A percentile compares a stretch with the other conserved stretches of the same genome.
phyloP scores from a whole-genome alignment of 108 stramenopile genomes.

The Stephanodiscus triporus region DNA sequence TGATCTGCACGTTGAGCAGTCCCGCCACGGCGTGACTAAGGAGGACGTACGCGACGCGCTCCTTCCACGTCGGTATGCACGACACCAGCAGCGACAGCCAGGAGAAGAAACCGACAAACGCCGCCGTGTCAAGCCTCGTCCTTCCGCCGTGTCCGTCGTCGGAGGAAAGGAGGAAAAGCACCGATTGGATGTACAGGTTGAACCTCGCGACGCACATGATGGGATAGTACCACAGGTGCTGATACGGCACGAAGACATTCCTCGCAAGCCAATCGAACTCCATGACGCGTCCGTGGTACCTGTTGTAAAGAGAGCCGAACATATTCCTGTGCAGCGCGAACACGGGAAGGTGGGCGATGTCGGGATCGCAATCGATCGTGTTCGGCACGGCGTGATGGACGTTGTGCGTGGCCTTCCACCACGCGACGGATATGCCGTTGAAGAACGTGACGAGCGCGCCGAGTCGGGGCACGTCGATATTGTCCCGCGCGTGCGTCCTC shows the following conservation, averaged over 20 bases:
- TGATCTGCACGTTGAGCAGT: conserved; percentile 88
- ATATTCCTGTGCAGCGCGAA: conserved; percentile 75
- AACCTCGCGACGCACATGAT: conserved; percentile 87
- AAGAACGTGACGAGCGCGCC: conserved; percentile 58
- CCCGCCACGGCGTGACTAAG: conserved; percentile 83
- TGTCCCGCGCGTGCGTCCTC: conserved; percentile 58
- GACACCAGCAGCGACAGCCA: conserved; percentile 60
- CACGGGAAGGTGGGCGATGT: conserved; percentile 93
- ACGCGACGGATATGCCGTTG: conserved; percentile 82
- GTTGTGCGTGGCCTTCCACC: conserved; percentile 95
- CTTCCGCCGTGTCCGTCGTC: conserved; percentile 46
- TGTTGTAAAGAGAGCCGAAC: conserved; percentile 61
- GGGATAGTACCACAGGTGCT: conserved; percentile 90
- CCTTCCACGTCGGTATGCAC: conserved; percentile 51
- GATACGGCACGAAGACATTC: conserved; percentile 73
- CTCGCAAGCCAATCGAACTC: conserved; percentile 64
- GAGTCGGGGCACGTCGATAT: conserved; percentile 56
- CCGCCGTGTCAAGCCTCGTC: conserved; percentile 56
- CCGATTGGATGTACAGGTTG: conserved; percentile 83
- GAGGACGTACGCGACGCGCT: conserved; percentile 65
- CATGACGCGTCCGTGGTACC: conserved; percentile 76
- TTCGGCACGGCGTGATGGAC: conserved; percentile 92
- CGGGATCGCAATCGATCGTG: conserved; percentile 88
- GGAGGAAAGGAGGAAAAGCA: conserved; percentile 42
- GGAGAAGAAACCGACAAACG: conserved; percentile 60